Evolutionary conservation across 768 basidiomycete species (phyloP).

Genomic region (Coprinopsis sp.): DNA sequence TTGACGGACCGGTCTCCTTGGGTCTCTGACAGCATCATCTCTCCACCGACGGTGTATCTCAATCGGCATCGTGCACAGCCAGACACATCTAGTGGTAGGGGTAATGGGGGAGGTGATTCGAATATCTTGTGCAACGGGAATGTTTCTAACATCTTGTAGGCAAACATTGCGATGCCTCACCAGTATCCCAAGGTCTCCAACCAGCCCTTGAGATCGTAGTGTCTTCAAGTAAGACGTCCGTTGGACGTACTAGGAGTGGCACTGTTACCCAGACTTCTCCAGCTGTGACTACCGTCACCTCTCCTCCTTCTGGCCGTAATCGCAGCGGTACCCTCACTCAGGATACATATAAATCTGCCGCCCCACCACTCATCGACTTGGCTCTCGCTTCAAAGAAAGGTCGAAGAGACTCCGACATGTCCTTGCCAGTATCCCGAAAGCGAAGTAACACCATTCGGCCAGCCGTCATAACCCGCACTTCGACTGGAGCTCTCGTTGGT

Average conservation of each 20-base stretch:
- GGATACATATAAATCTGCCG: not conserved
- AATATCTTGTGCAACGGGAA: too few species aligned
- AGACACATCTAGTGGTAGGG: too few species aligned
- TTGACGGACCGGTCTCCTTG: constrained; percentile 21
- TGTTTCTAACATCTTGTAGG: too few species aligned
- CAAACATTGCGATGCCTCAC: too few species aligned
- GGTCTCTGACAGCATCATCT: constrained; percentile 40
- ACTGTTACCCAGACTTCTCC: not conserved
- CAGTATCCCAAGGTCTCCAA: too few species aligned
- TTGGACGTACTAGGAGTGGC: not conserved
- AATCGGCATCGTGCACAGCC: constrained; percentile 6
- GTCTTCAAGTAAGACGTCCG: too few species aligned
- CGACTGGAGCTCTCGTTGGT: not conserved
- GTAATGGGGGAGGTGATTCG: too few species aligned
- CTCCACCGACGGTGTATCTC: constrained; percentile 32
- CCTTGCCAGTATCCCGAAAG: not conserved
- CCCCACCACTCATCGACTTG: not conserved
- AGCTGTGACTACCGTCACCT: not conserved
- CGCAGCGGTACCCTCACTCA: constrained; percentile 9
- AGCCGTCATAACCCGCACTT: not conserved
- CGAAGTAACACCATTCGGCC: not conserved
- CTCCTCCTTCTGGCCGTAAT: not conserved
- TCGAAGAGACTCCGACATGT: constrained; percentile 1
- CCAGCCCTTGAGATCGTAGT: too few species aligned
- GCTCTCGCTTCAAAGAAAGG: not conserved